Base-by-base conservation (phyloP, 163 green algal genomes). In the Scenedesmus sp. region DNA sequence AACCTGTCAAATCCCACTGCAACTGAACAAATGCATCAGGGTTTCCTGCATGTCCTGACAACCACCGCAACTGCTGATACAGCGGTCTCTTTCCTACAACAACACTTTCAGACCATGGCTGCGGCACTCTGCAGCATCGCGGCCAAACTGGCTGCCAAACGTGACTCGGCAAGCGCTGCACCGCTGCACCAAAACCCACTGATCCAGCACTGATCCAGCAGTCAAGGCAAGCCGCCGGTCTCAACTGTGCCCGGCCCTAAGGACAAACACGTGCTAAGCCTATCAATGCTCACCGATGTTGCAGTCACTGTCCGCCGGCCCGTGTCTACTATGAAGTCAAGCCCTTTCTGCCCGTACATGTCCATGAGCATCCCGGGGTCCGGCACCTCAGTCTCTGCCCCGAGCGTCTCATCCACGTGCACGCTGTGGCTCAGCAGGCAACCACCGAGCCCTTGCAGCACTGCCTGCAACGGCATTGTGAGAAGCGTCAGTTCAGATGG, bases 281-380 rank as follows among this genome's bases (percentile, higher is more conserved):
- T 20, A 54, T n/a, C 76, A 2, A 59, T 26, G 26, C 66, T 76
- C 18, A 76, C 66, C 55, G 91, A 93, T 73, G 91, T 92, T 18
- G 90, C 91, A 76, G 91, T 92, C 16, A 91, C 94, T 1, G 94
- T 82, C 9, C 87, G 67, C 7, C 16, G 92, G 3, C 95, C 95
- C 62, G 94, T 93, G 81, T 99, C 97, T 12, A 99, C 95, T 13
- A 99, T 96, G 90, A 99, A 99, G 92, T 98, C 97, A 1, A 99
- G 89, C 1, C 97, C 97, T 3, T 94, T 93, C 52, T 88, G 89
- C 15, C 91, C 95, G 82, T 97, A 99, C 73, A 93, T 86, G 84
- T 99, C 95, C 84, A 97, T 88, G 74, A 99, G 94, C 59, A 95
- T 94, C 0, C 96, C 96, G 0, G 95, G 90, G 81, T 99, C 97